Evolutionary conservation across 495 filamentous ascomycete species (phyloP), one percentile per base, ranked within the genome.

Genomic region (Friedmanniomyces endolithicus): DNA sequence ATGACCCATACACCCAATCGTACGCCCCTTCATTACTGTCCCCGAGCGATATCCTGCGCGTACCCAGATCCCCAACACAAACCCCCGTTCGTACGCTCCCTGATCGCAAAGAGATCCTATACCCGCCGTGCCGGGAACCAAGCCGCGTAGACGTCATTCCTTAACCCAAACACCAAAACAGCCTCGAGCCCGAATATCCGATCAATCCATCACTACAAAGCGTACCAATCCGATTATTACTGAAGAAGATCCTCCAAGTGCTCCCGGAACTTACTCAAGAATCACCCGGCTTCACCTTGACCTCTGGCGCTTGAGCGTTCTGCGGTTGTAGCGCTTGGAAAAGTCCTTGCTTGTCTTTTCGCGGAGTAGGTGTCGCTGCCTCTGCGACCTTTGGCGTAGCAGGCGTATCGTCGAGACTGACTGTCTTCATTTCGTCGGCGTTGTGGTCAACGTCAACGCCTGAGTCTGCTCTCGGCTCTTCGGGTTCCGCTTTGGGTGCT

Each of bases 181-280:
- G 12, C 37, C 37, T n/a, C 14, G 17, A 41, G 12, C n/a, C n/a
- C 14, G 37, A 41, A 41, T 41, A 41, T 41, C 27, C 27, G 4
- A n/a, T n/a, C n/a, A n/a, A n/a, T n/a, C 44, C 44, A 23, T 47
- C 44, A 47, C 44, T 14, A 16, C 11, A 45, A 11, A n/a, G 41
- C 41, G 19, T 17, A 31, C 27, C 3, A 31, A 31, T 22, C 37
- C 37, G 37, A 41, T 14, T 6, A 4, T 19, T 14, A 2, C 37
- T 41, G 37, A 6, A 45, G 14, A 33, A 59, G 45, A 41, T 59
- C 51, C 34, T 54, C 56, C 50, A 48, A 37, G 48, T 25, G 31
- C 56, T 59, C 56, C 40, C 19, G 39, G 45, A 59, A 59, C 56
- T 59, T 59, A 43, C 56, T 59, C 56, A 59, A 46, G 56, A 59